Conservation (phyloP, 1,284 basidiomycete species). For the Cryptococcus maquisensis region DNA sequence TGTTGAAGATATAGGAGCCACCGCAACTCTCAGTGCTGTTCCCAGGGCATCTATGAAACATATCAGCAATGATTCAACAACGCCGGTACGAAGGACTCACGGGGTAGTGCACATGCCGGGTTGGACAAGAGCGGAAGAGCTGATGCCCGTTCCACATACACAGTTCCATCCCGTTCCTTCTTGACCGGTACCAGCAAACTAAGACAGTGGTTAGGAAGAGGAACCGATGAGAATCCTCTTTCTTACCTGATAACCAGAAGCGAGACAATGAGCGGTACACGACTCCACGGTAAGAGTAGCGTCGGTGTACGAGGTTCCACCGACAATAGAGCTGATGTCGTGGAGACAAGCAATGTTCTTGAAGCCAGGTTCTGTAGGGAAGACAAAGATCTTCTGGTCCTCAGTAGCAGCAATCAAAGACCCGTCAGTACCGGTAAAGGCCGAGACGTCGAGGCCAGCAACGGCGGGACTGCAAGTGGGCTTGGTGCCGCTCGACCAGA, state of each 20-base stretch:
- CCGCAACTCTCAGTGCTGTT: slow-evolving; percentile 29
- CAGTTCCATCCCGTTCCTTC: slow-evolving; percentile 13
- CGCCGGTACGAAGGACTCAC: too few relatives aligned
- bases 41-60: slow-evolving; percentile 18
- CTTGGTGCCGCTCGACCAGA: slow-evolving; percentile 19
- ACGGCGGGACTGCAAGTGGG: slow-evolving; percentile 17
- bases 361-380: slow-evolving; percentile 3
- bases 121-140: slow-evolving; percentile 13
- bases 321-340: not conserved
- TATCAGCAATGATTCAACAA: too few relatives aligned
- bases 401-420: slow-evolving; percentile 5
- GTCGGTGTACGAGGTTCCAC: not conserved
- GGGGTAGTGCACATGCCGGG: slow-evolving; percentile 27
- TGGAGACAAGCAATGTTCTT: slow-evolving; percentile 8
- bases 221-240: not conserved
- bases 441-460: slow-evolving; percentile 16
- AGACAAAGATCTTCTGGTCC: slow-evolving; percentile 1
- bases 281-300: slow-evolving; percentile 4
- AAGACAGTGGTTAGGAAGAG: not conserved
- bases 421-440: slow-evolving; percentile 21
- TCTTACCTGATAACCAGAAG: slow-evolving; percentile 8
- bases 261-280: slow-evolving; percentile 11
- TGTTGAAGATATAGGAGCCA: slow-evolving; percentile 7
- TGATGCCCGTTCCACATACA: slow-evolving; percentile 24
- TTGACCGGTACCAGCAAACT: slow-evolving; percentile 13